Base-by-base conservation (phyloP, 768 basidiomycete species). In the Kwoniella heveanensis region DNA sequence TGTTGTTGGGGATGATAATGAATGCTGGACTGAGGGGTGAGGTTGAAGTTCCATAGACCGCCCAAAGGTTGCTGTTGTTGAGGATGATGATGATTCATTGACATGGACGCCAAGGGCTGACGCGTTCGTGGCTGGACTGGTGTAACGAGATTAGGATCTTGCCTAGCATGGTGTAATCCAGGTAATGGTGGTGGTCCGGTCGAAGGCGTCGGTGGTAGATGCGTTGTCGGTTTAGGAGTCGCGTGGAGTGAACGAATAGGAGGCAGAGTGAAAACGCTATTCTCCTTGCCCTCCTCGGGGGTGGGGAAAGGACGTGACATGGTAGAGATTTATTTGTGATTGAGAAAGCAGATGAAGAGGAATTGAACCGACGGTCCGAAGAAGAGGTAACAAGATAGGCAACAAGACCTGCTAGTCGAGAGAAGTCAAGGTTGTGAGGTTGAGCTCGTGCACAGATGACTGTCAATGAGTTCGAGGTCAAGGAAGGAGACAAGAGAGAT, bases 81-180 rank as follows among this genome's bases (percentile, higher is more conserved):
- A 52, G 26, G 52, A 4, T 15, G 21, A 30, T 29, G 26, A n/a
- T n/a, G n/a, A n/a, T 46, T 57, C 39, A 46, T 57, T 30, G 53
- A 39, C 53, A 53, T 15, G 59, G 49, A 44, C 37, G 46, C 48
- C 13, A 64, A 50, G 10, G 56, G 62, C 49, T 64, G 62, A 36
- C 62, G 62, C 55, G 56, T 57, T 6, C 62, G 55, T 15, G 54
- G 48, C 47, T 64, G 62, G 36, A 64, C 49, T 25, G 62, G 62
- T 2, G 62, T 64, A 55, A 27, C 37, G 27, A 64, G 62, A 53
- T 57, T 57, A 26, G 29, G 50, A 64, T 64, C 62, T 27, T 54
- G 54, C 50, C 62, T 52, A n/a, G 37, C 19, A 13, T 64, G 56
- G 21, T 21, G 52, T 10, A 27, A 2, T 30, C 25, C 21, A 6